Base-by-base conservation (phyloP, 2,329 filamentous ascomycete species). In the Trichoderma afroharzianum region DNA sequence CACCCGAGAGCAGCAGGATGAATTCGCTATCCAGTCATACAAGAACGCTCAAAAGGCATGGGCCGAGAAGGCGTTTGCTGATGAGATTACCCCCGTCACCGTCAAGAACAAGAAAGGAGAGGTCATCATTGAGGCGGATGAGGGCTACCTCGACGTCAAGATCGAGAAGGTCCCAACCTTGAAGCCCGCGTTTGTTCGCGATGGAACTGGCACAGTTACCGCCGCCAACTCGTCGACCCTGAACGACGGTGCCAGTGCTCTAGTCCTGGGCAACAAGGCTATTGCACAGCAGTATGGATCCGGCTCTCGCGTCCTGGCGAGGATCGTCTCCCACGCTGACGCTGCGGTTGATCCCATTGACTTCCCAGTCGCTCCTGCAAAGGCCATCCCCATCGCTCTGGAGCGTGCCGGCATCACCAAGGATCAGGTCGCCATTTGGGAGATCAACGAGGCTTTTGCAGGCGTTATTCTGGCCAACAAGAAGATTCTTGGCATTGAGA, bases 371-470 rank as follows among this genome's bases (percentile, higher is more conserved):
- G 96, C 96, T 1, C 96, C 96, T 1, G 88, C 96, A 50, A 95
- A 97, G 82, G 95, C 95, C 6, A 95, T 98, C 0, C 94, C 95
- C 3, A 90, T 98, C 77, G 95, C 95, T 12, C 86, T 99, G 64
- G 88, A 94, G 82, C 88, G 95, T 71, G 96, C 96, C 1, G 95
- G 95, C 12, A 95, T 99, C 75, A 93, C 90, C 74, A 94, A 95
- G 82, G 92, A 97, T 61, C 93, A 98, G 81, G 94, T 99, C 59
- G 91, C 95, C 6, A 85, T 98, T 26, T 98, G 96, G 95, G 96
- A 98, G 81, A 97, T 99, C 82, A 99, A 99, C 81, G 96, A 99
- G 84, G 96, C 96, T 0, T 99, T 99, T 80, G 95, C 96, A 32
- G 93, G 93, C 5, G 95, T 98, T 33, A 96, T 98, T 81, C 94